Evolutionary conservation across 1,284 basidiomycete species (phyloP).

Genomic region (Cronartium quercuum): DNA sequence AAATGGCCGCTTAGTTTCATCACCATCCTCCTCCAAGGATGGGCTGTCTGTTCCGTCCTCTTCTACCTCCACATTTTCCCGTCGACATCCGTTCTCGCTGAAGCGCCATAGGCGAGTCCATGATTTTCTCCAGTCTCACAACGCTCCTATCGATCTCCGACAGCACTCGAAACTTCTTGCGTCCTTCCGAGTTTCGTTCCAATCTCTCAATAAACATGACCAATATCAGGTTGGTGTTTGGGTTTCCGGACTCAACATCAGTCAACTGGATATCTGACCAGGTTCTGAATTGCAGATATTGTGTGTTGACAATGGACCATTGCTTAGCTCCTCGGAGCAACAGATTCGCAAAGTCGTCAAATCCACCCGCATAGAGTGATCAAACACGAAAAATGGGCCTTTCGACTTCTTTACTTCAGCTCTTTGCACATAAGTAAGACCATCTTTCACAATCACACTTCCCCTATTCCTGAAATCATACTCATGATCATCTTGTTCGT

Average conservation of each 20-base stretch:
- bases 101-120: neutral
- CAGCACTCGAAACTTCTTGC: slow-evolving; percentile 41
- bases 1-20: neutral
- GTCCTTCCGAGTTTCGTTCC: slow-evolving; percentile 42
- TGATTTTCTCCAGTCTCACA: neutral
- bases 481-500: too few species aligned
- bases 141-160: neutral
- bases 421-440: too few species aligned
- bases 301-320: slow-evolving; percentile 1
- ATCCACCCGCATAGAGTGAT: slow-evolving; percentile 3
- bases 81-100: neutral
- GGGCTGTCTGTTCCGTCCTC: neutral
- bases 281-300: neutral
- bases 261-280: too few species aligned
- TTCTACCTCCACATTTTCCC: neutral
- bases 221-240: slow-evolving; percentile 44
- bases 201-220: slow-evolving; percentile 41
- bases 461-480: too few species aligned
- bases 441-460: too few species aligned
- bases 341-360: neutral
- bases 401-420: too few species aligned
- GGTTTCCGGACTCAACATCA: neutral
- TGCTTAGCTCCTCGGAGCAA: neutral
- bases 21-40: neutral
- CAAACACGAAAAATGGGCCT: too few species aligned